These are phyloP conservation scores for Ambrosia trifida DNA, from an alignment of 129 eudicot species.

Conservation along the genomic window DNA sequence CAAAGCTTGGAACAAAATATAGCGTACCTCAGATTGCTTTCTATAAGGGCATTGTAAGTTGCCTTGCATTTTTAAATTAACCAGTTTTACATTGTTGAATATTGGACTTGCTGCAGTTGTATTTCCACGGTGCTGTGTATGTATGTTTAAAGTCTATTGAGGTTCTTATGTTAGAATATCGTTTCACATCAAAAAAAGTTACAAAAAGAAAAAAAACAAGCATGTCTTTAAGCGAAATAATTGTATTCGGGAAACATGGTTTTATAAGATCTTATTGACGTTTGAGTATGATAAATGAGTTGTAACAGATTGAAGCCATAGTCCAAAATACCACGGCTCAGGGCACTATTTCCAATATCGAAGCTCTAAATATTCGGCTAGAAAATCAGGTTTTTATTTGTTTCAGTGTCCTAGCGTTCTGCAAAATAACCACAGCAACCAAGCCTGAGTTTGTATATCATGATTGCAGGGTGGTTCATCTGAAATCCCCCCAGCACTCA, in stretches of 20 bases:
- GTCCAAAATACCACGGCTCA: conserved; percentile 63
- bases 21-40: conserved; percentile 89
- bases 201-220: conserved; percentile 5
- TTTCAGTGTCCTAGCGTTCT: neutral
- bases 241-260: conserved; percentile 11
- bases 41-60: conserved; percentile 85
- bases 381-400: conserved; percentile 62
- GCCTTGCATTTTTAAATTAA: neutral
- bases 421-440: conserved; percentile 8
- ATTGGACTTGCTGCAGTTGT: neutral
- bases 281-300: conserved; percentile 19
- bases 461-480: conserved; percentile 50
- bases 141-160: neutral
- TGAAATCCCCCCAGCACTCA: conserved; percentile 67
- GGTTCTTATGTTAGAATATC: conserved; percentile 9
- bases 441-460: conserved; percentile 16
- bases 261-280: neutral
- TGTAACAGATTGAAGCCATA: conserved; percentile 76
- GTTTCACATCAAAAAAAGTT: neutral
- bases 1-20: conserved; percentile 89
- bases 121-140: neutral
- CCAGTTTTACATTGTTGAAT: conserved; percentile 1
- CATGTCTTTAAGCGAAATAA: neutral
- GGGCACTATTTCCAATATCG: conserved; percentile 65
- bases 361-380: conserved; percentile 66